Percentiles rank a stretch among this genome's conserved stretches.
These are phyloP conservation scores for Eucommia ulmoides DNA, from an alignment of 257 asterid species.

Conservation along the genomic window DNA sequence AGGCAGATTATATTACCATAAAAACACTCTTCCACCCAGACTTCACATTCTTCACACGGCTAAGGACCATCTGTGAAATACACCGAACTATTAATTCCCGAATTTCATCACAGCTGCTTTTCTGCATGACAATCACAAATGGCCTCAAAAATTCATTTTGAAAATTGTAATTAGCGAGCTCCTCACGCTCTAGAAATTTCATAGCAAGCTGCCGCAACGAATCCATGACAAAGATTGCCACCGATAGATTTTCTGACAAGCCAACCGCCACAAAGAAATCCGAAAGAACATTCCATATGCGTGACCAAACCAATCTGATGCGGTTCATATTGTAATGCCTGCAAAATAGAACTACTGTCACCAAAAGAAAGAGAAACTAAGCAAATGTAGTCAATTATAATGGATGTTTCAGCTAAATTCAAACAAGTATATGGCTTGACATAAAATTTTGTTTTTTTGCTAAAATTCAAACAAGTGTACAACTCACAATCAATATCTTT, in stretches of 20 bases:
- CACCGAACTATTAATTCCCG: slow-evolving; percentile 95
- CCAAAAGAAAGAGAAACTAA: neutral
- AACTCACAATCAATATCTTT: neutral
- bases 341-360: slow-evolving; percentile 31
- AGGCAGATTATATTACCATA: slow-evolving; percentile 51
- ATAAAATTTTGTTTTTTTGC: no score
- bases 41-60: slow-evolving; percentile 89
- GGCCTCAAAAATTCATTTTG: slow-evolving; percentile 97
- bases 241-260: slow-evolving; percentile 89
- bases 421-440: no score
- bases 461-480: neutral
- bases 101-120: slow-evolving; percentile 83
- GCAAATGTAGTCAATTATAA: no score
- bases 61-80: slow-evolving; percentile 96
- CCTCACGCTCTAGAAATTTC: slow-evolving; percentile 98
- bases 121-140: slow-evolving; percentile 88
- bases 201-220: slow-evolving; percentile 93
- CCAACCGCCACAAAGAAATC: slow-evolving; percentile 96
- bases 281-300: slow-evolving; percentile 94
- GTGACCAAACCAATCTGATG: slow-evolving; percentile 95
- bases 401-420: no score
- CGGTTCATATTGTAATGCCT: slow-evolving; percentile 99
- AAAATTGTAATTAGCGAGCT: slow-evolving; percentile 93
- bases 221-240: slow-evolving; percentile 97
- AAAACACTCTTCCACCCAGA: slow-evolving; percentile 99